Conservation (phyloP, 352 stramenopile species). For the Elongisporangium anandrum region DNA sequence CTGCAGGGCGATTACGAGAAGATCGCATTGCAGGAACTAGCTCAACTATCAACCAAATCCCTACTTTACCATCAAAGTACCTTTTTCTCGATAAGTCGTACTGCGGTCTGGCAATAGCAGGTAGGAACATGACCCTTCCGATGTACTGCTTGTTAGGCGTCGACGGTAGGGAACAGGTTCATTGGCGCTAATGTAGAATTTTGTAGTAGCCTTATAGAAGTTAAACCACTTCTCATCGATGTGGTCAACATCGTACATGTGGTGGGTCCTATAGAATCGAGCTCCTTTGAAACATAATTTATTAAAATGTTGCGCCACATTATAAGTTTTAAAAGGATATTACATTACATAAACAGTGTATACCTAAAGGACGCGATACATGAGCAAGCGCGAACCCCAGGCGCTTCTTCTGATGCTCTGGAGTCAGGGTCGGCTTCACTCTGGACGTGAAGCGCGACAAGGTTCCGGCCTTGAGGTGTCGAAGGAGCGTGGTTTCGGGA, state of each 20-base stretch:
- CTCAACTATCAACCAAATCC: conserved; percentile 23
- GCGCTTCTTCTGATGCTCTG: conserved; percentile 36
- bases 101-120: conserved; percentile 33
- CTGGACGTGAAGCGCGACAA: conserved; percentile 20
- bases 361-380: conserved; percentile 2
- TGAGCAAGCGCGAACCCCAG: conserved; percentile 13
- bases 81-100: conserved; percentile 24
- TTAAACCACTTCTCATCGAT: conserved; percentile 47
- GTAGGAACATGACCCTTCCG: conserved; percentile 38
- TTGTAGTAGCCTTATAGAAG: conserved; percentile 15
- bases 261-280: conserved; percentile 22
- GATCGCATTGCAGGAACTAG: neutral
- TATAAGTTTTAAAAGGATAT: conserved; percentile 1
- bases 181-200: conserved; percentile 4
- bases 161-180: conserved; percentile 3
- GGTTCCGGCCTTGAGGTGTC: conserved; percentile 29
- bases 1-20: conserved; percentile 2
- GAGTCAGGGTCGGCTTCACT: conserved; percentile 35
- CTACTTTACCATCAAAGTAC: conserved; percentile 43
- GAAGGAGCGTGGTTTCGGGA: conserved; percentile 41
- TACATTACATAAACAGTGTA: no score
- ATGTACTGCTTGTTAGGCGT: conserved; percentile 25
- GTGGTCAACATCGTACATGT: conserved; percentile 42
- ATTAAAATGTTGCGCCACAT: neutral
- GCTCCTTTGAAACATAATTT: conserved; percentile 22